These are phyloP conservation scores for Colletotrichum zoysiae DNA, from an alignment of 2,329 filamentous ascomycete genomes.

Conservation along the genomic window DNA sequence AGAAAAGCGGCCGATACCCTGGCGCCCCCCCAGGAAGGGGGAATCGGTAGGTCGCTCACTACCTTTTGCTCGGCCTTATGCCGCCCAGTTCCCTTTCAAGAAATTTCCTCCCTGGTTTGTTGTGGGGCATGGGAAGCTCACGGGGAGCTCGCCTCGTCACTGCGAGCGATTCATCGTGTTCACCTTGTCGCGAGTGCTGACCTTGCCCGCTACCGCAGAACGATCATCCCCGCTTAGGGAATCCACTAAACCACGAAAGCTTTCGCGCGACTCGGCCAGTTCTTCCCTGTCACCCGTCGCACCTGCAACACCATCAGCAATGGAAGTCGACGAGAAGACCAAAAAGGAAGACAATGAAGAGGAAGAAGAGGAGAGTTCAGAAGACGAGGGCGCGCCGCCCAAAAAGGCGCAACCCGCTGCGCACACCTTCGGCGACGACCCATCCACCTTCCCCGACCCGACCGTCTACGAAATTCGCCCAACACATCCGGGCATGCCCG, in stretches of 20 bases:
- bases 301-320: conserved; percentile 63
- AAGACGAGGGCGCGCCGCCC: conserved; percentile 72
- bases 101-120: conserved; percentile 15
- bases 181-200: conserved; percentile 26
- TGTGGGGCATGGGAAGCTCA: conserved; percentile 31
- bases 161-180: conserved; percentile 28
- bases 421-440: conserved; percentile 93
- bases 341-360: conserved; percentile 56
- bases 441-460: conserved; percentile 89
- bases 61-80: conserved; percentile 24
- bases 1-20: conserved; percentile 76
- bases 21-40: conserved; percentile 66
- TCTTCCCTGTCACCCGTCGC: conserved; percentile 71
- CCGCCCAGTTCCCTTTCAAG: conserved; percentile 21
- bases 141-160: conserved; percentile 24
- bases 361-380: conserved; percentile 65
- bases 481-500: conserved; percentile 79
- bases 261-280: conserved; percentile 67
- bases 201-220: conserved; percentile 53
- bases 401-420: conserved; percentile 77
- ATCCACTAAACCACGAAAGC: conserved; percentile 62
- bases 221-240: conserved; percentile 67
- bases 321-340: conserved; percentile 68
- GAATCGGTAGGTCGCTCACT: conserved; percentile 46
- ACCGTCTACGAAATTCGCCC: conserved; percentile 93